Evolutionary conservation across 345 rosid genomes (phyloP), one percentile per base, ranked within the genome.

Genomic region (Isatis tinctoria): DNA sequence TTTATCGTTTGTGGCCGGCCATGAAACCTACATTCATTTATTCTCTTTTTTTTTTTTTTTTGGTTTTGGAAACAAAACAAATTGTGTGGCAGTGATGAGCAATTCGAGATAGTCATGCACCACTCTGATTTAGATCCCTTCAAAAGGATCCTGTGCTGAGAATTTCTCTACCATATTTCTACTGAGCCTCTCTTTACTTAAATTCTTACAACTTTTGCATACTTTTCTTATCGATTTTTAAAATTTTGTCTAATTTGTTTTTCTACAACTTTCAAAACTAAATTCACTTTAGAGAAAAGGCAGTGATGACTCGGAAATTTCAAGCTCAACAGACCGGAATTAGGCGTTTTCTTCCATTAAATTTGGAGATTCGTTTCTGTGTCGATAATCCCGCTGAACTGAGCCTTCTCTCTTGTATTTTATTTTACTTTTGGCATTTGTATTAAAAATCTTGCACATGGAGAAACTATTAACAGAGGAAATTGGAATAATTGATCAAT

Each of bases 311-410:
- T 77, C 79, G 70, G 75, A 77, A 77, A 82, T 67, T 89, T 90
- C 97, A 90, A 92, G 97, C 97, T 92, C 96, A 92, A 92, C 97
- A 92, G 98, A 90, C 96, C 96, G 94, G 92, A 92, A 86, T 81
- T 81, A 90, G 87, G 85, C 72, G 86, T 74, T 22, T 80, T 81
- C 82, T 74, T 84, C n/a, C n/a, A n/a, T 27, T 67, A 63, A 20
- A 22, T 28, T 18, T 59, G 16, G 82, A 73, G 85, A 78, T 44
- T 45, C 67, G 72, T 70, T 56, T 76, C 44, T 70, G 75, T 76
- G 80, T 76, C 80, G 80, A 76, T 70, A 62, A 18, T 8, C 72
- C 80, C 71, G 75, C 75, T 76, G 80, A 76, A 5, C 80, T 54
- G 37, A 56, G 39, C 22, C 52, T 41, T 30, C 12, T 52, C 26